Evolutionary conservation across 768 basidiomycete genomes (phyloP).

Genomic region (Kondoa subrosea): DNA sequence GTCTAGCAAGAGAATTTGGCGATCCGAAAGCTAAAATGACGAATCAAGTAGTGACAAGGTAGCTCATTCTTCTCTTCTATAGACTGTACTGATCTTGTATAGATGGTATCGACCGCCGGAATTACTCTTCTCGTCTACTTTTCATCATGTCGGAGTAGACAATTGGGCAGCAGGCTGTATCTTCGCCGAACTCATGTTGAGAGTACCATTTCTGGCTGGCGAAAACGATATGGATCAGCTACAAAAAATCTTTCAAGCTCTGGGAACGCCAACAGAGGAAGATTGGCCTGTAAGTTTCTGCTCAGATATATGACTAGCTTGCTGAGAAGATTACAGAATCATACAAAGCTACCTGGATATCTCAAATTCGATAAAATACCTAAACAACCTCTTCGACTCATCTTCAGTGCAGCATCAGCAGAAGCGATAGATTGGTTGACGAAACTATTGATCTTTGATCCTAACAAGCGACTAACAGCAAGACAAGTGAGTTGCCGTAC

Average conservation of each 20-base stretch:
- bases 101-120: conserved; percentile 99
- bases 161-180: conserved; percentile 97
- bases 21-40: conserved; percentile 96
- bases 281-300: conserved; percentile 95
- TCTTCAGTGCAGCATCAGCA: conserved; percentile 77
- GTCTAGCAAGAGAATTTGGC: conserved; percentile 86
- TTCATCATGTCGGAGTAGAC: conserved; percentile 82
- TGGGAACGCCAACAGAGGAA: conserved; percentile 89
- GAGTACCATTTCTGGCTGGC: conserved; percentile 86
- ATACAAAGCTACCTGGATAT: conserved; percentile 79
- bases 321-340: conserved; percentile 52
- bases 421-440: conserved; percentile 68
- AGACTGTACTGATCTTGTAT: neutral
- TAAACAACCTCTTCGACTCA: conserved; percentile 58
- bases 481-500: conserved; percentile 45
- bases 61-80: conserved; percentile 24
- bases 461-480: conserved; percentile 60
- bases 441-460: conserved; percentile 69
- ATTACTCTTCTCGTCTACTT: conserved; percentile 72
- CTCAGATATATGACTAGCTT: too few relatives aligned
- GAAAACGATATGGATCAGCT: conserved; percentile 94
- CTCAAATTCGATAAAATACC: conserved; percentile 71
- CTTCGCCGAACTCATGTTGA: conserved; percentile 89
- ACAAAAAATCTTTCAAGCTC: conserved; percentile 78
- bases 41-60: conserved; percentile 94